A percentile compares a stretch with the other conserved stretches of the same genome.
These are phyloP conservation scores for Coniochaeta sp. DNA, from an alignment of 2,329 filamentous ascomycete genomes.

Conservation along the genomic window DNA sequence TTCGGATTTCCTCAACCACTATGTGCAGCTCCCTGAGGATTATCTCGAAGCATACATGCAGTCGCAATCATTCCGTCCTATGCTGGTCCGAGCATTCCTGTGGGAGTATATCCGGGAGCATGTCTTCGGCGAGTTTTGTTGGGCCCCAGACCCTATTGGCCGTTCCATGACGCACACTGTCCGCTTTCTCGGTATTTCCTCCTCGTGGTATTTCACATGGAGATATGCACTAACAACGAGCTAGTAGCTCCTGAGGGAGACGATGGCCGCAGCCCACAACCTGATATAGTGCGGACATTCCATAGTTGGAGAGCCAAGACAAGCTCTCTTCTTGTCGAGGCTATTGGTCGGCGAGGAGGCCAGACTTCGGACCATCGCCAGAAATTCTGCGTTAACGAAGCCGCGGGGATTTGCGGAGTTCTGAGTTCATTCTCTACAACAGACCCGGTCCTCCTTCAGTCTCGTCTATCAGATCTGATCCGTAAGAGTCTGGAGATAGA, in stretches of 20 bases:
- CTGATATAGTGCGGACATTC: neutral
- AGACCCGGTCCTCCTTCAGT: neutral
- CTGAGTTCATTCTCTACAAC: neutral
- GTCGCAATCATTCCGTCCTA: neutral
- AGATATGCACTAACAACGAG: neutral
- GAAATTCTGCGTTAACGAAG: neutral
- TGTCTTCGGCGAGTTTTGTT: too few relatives aligned
- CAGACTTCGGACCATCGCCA: neutral
- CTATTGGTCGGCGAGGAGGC: neutral
- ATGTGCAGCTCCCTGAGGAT: neutral
- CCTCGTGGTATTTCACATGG: neutral
- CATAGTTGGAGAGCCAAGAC: neutral
- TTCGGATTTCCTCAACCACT: neutral
- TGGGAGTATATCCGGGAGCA: neutral
- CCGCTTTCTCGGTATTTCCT: too few relatives aligned
- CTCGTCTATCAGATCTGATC: neutral
- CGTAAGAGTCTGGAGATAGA: neutral
- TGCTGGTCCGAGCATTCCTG: neutral
- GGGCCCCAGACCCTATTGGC: too few relatives aligned
- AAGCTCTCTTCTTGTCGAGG: neutral
- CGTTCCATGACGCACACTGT: too few relatives aligned
- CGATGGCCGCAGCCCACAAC: neutral
- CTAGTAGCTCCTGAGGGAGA: too few relatives aligned
- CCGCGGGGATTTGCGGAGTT: neutral
- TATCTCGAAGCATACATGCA: neutral